Conservation (phyloP, 306 rosid species). For the Gillenia trifoliata region DNA sequence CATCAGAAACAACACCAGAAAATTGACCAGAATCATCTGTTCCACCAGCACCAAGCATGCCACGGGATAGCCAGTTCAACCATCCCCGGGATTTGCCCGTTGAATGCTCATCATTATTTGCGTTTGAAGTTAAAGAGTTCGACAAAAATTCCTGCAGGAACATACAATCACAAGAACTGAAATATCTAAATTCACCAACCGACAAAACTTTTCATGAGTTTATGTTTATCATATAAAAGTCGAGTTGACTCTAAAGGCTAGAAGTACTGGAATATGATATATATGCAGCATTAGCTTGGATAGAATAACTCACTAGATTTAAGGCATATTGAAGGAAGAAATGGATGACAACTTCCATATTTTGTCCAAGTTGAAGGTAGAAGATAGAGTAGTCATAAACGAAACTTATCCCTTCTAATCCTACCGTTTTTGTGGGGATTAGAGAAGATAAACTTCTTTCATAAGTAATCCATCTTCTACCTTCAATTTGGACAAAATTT, state of each 20-base stretch:
- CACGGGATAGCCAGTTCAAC: conserved; percentile 95
- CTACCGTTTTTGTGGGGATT: too few species aligned
- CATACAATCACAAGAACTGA: background rate
- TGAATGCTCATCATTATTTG: conserved; percentile 51
- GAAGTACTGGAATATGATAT: conserved; percentile 14
- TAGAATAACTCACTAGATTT: too few species aligned
- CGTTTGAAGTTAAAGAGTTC: conserved; percentile 35
- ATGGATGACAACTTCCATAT: too few species aligned
- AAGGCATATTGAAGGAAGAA: too few species aligned
- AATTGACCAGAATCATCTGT: conserved; percentile 92
- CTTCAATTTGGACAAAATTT: too few species aligned
- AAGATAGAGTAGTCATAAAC: too few species aligned
- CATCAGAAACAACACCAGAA: conserved; percentile 93
- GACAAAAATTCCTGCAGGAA: conserved; percentile 53
- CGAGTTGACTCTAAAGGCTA: conserved; percentile 8
- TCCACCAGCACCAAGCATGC: conserved; percentile 99
- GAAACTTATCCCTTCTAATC: too few species aligned
- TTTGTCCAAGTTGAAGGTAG: too few species aligned
- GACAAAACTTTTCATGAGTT: background rate
- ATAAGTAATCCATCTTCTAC: too few species aligned
- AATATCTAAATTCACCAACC: background rate
- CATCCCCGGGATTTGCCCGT: conserved; percentile 72
- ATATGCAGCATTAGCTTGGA: too few species aligned
- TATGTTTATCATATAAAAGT: conserved; percentile 5
- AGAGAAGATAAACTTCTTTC: too few species aligned